Evolutionary conservation across 345 rosid genomes (phyloP).

Genomic region (Excoecaria agallocha): DNA sequence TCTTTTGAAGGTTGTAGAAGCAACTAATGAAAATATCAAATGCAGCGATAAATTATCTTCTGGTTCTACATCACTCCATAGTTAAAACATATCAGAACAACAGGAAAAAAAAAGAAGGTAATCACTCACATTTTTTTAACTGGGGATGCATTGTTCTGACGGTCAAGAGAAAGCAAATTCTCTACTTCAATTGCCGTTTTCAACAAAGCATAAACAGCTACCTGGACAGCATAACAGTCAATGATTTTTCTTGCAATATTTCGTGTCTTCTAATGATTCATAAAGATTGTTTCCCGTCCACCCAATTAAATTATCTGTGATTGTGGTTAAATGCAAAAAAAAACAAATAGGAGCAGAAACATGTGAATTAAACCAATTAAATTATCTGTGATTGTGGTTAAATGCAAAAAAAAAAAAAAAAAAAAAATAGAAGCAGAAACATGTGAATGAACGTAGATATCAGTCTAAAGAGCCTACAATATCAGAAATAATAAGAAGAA

Average conservation of each 20-base stretch:
- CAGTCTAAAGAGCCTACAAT: not conserved
- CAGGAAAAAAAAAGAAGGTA: not conserved
- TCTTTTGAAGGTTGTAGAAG: not conserved
- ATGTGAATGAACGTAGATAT: not conserved
- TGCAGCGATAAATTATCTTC: not conserved
- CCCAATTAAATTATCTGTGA: slow-evolving; percentile 20
- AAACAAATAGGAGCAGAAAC: slow-evolving; percentile 16
- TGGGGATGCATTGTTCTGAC: slow-evolving; percentile 43
- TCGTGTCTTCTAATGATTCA: slow-evolving; percentile 22
- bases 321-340: slow-evolving; percentile 18
- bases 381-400: slow-evolving; percentile 14
- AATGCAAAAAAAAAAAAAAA: slow-evolving; percentile 22
- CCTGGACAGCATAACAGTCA: slow-evolving; percentile 45
- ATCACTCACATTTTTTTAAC: slow-evolving; percentile 50
- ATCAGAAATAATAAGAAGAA: not conserved
- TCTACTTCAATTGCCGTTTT: slow-evolving; percentile 60
- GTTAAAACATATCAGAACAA: not conserved
- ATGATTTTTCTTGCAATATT: slow-evolving; percentile 26
- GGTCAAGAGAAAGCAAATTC: slow-evolving; percentile 59
- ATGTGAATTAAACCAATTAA: too few species aligned
- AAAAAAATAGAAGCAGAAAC: slow-evolving; percentile 13
- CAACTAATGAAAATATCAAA: not conserved
- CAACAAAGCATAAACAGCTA: slow-evolving; percentile 57
- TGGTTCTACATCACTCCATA: not conserved
- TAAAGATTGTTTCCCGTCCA: slow-evolving; percentile 20